Conservation (phyloP, 768 basidiomycete genomes). For the Lentinula raphanica region DNA sequence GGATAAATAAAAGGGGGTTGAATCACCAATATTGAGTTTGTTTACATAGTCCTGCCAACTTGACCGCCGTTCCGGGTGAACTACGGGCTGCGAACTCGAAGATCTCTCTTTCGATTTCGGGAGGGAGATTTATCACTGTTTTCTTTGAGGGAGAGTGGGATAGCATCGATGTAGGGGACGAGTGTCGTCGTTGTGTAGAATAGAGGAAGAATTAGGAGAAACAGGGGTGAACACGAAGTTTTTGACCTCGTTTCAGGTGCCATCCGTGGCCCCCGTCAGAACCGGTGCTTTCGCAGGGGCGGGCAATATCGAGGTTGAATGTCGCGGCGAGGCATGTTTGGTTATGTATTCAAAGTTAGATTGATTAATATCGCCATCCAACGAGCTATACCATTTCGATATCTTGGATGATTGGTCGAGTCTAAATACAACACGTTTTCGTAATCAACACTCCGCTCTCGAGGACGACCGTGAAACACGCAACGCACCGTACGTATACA, state of each 20-base stretch:
- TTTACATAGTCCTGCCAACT: conserved; percentile 21
- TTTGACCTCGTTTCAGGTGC: neutral
- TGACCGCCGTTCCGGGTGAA: conserved; percentile 20
- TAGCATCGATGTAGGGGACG: neutral
- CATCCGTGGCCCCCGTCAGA: neutral
- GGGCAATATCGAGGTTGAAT: neutral
- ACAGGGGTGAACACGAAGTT: neutral
- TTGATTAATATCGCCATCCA: neutral
- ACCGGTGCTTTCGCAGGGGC: neutral
- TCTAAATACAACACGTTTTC: neutral
- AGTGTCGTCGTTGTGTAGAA: neutral
- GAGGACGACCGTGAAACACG: neutral
- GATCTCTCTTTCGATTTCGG: conserved; percentile 29
- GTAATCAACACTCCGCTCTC: neutral
- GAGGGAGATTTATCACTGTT: conserved; percentile 20
- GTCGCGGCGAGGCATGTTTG: neutral
- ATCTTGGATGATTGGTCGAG: neutral
- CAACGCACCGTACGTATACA: too few relatives aligned
- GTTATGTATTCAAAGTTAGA: neutral
- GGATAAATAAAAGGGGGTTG: too few relatives aligned
- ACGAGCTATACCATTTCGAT: neutral
- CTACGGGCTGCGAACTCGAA: conserved; percentile 25
- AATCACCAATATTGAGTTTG: conserved; percentile 16
- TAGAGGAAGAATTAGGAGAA: neutral
- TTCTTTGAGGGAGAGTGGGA: neutral